Conservation (phyloP, 108 stramenopile genomes). For the Skeletonema marinoi region DNA sequence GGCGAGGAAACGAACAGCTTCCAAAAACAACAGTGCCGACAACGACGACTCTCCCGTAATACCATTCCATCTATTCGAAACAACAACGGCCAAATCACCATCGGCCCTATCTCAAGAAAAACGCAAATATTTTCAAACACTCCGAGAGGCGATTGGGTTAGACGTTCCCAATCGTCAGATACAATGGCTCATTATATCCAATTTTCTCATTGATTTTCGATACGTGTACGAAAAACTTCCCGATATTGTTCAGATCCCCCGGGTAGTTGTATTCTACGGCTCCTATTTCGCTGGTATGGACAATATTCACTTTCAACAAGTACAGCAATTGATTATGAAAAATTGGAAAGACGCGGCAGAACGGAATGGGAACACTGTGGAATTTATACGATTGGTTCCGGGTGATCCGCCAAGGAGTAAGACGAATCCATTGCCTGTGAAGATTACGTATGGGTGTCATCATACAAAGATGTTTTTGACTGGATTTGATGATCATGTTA, state of each 20-base stretch:
- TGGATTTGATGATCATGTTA: conserved; percentile 49
- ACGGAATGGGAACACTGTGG: conserved; percentile 33
- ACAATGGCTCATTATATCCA: conserved; percentile 63
- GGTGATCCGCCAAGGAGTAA: conserved; percentile 40
- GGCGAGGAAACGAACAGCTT: not conserved
- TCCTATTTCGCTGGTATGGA: not conserved
- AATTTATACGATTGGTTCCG: conserved; percentile 37
- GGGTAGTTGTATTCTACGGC: conserved; percentile 63
- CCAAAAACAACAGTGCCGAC: not conserved
- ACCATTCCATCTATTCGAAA: not conserved
- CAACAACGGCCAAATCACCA: not conserved
- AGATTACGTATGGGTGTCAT: conserved; percentile 44
- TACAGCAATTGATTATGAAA: conserved; percentile 2
- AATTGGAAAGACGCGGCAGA: conserved; percentile 10
- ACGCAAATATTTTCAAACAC: conserved; percentile 45
- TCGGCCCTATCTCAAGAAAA: not conserved
- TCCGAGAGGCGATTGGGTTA: conserved; percentile 66
- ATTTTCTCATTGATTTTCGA: conserved; percentile 64
- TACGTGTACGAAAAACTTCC: conserved; percentile 59
- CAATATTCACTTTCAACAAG: too few relatives aligned
- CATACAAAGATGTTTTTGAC: conserved; percentile 83
- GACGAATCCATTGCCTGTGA: conserved; percentile 30
- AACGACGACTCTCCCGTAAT: not conserved
- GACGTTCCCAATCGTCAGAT: conserved; percentile 37
- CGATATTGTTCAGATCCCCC: conserved; percentile 56